phyloP scores from a whole-genome alignment of 208 protist species.

The Trypanosoma brucei region DNA sequence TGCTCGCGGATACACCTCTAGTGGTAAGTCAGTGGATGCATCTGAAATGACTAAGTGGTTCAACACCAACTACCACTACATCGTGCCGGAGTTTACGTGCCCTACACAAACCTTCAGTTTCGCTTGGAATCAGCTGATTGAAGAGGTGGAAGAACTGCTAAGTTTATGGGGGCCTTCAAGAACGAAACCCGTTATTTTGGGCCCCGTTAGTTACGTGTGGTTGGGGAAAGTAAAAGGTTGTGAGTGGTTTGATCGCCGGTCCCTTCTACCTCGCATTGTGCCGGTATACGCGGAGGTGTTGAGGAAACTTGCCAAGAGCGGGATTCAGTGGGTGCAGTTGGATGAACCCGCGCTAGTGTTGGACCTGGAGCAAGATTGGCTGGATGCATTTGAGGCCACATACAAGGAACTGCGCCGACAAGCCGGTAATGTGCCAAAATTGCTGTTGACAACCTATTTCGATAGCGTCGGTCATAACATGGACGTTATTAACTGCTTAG shows the following conservation, averaged over 20 bases:
- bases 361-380: slow-evolving; percentile 43
- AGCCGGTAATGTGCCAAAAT: slow-evolving; percentile 21
- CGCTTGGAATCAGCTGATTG: slow-evolving; percentile 42
- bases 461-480: slow-evolving; percentile 61
- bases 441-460: slow-evolving; percentile 85
- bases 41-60: slow-evolving; percentile 93
- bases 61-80: slow-evolving; percentile 93
- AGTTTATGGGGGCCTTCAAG: slow-evolving; percentile 25
- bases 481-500: slow-evolving; percentile 26
- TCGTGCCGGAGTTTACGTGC: slow-evolving; percentile 83
- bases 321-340: slow-evolving; percentile 74
- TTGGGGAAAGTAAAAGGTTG: slow-evolving; percentile 63
- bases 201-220: slow-evolving; percentile 75
- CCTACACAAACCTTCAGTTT: slow-evolving; percentile 29
- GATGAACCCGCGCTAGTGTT: slow-evolving; percentile 84
- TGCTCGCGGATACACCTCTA: slow-evolving; percentile 61
- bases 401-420: slow-evolving; percentile 28
- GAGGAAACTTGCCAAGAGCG: slow-evolving; percentile 31
- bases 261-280: slow-evolving; percentile 45
- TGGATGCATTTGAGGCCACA: slow-evolving; percentile 23
- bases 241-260: slow-evolving; percentile 39
- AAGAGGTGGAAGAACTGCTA: slow-evolving; percentile 62
- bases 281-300: slow-evolving; percentile 69
- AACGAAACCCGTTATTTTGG: slow-evolving; percentile 73
- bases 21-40: slow-evolving; percentile 43